Evolutionary conservation across 371 early-diverging fungal species (phyloP).

Genomic region (Scutellospora calospora): DNA sequence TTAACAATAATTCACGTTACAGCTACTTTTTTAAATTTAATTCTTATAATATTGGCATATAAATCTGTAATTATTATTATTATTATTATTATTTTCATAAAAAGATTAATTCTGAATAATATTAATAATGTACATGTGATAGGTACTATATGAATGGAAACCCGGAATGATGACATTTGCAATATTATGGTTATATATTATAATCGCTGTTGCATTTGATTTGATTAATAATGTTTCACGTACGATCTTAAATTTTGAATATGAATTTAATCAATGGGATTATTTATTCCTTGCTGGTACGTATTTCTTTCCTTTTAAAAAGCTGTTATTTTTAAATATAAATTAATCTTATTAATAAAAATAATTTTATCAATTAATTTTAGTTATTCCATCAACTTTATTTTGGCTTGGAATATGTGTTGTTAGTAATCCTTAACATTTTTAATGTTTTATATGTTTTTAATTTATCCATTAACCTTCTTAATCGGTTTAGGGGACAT

Average conservation of each 20-base stretch:
- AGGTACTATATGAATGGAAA: conserved; percentile 23
- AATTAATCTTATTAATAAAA: no score
- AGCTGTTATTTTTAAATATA: no score
- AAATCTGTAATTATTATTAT: conserved; percentile 1
- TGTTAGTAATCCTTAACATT: no score
- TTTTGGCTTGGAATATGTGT: no score
- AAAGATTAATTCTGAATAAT: not conserved
- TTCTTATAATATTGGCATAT: conserved; percentile 13
- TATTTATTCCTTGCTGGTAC: not conserved
- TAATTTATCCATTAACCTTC: no score
- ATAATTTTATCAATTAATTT: no score
- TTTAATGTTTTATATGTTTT: no score
- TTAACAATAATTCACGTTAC: not conserved
- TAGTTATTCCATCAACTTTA: no score
- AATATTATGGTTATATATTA: not conserved
- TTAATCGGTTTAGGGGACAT: no score
- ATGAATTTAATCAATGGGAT: not conserved
- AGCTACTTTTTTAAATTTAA: not conserved
- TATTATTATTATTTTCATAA: not conserved
- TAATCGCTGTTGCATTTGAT: not conserved
- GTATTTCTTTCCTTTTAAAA: no score
- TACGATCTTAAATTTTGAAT: no score
- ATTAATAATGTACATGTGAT: not conserved
- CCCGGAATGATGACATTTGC: conserved; percentile 18
- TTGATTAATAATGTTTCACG: not conserved